Percentiles rank a stretch among this genome's conserved stretches.
Conservation (phyloP, 2,329 filamentous ascomycete species). For the Aspergillus floridensis region DNA sequence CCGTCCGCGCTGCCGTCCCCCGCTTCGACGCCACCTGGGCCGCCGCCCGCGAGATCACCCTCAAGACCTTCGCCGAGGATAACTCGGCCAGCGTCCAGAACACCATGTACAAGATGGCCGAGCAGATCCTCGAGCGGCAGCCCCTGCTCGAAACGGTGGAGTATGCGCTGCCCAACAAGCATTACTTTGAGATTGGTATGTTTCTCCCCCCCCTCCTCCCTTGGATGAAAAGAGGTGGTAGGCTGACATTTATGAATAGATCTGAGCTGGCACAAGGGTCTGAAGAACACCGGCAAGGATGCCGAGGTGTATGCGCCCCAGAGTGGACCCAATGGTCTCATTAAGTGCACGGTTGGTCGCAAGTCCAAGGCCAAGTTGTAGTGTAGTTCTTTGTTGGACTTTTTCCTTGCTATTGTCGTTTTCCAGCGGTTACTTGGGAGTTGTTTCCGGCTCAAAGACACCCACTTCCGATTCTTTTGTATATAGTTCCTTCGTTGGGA, state of each 20-base stretch:
- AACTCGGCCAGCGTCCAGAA: slow-evolving; percentile 90
- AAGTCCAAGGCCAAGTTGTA: slow-evolving; percentile 34
- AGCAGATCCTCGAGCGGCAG: slow-evolving; percentile 74
- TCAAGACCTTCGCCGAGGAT: slow-evolving; percentile 87
- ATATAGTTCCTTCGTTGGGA: slow-evolving; percentile 5
- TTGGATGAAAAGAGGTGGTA: no score
- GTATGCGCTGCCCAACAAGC: slow-evolving; percentile 93
- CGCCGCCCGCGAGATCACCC: slow-evolving; percentile 76
- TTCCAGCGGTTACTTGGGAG: slow-evolving; percentile 7
- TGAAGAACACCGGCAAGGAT: slow-evolving; percentile 93
- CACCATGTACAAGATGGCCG: slow-evolving; percentile 99
- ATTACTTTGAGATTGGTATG: slow-evolving; percentile 87
- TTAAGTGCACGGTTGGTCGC: slow-evolving; percentile 77
- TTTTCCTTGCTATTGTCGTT: not conserved
- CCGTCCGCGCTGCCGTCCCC: slow-evolving; percentile 62
- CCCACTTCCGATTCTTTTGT: not conserved
- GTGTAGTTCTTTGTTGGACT: not conserved
- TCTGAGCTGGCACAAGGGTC: slow-evolving; percentile 90
- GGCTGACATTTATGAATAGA: slow-evolving; percentile 53
- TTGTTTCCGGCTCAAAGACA: not conserved
- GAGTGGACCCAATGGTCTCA: slow-evolving; percentile 88
- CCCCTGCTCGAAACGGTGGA: slow-evolving; percentile 70
- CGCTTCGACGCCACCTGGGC: slow-evolving; percentile 79
- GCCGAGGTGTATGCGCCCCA: slow-evolving; percentile 95
- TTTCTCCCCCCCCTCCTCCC: slow-evolving; percentile 32